Conservation (phyloP, 768 basidiomycete genomes). For the Chlorophyllum brunneum region DNA sequence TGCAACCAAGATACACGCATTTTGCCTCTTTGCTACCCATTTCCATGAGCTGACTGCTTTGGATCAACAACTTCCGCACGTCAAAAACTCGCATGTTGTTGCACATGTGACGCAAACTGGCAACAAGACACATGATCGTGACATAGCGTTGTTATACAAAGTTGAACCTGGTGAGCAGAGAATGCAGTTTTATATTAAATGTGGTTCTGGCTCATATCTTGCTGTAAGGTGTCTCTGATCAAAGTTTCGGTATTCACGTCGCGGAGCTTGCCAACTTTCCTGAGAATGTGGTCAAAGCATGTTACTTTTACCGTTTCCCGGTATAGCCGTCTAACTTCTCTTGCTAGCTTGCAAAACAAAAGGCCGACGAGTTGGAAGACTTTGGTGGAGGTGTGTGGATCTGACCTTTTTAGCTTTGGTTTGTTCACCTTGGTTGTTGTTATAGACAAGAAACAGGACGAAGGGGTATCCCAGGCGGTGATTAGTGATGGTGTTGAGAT, state of each 20-base stretch:
- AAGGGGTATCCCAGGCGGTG: constrained; percentile 50
- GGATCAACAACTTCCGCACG: constrained; percentile 79
- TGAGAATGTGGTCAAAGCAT: constrained; percentile 79
- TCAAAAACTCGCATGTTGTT: constrained; percentile 94
- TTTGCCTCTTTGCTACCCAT: constrained; percentile 96
- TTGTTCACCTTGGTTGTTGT: background rate
- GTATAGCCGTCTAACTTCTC: background rate
- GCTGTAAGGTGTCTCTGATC: constrained; percentile 80
- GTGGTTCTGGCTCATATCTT: constrained; percentile 9
- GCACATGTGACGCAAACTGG: constrained; percentile 87
- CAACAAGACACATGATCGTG: constrained; percentile 56
- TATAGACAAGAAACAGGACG: constrained; percentile 20
- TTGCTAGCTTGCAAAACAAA: constrained; percentile 74
- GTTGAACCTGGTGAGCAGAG: constrained; percentile 74
- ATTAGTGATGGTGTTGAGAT: constrained; percentile 78
- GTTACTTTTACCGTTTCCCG: background rate
- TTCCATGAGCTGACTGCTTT: constrained; percentile 96
- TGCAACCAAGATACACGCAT: constrained; percentile 86
- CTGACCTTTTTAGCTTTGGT: background rate
- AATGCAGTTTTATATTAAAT: background rate
- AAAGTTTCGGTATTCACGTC: constrained; percentile 98
- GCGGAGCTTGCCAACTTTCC: constrained; percentile 98
- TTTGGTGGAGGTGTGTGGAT: constrained; percentile 43
- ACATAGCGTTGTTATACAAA: constrained; percentile 92
- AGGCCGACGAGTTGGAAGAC: constrained; percentile 89